Evolutionary conservation across 106 monocot species (phyloP).

Genomic region (Dendrobium catenatum): DNA sequence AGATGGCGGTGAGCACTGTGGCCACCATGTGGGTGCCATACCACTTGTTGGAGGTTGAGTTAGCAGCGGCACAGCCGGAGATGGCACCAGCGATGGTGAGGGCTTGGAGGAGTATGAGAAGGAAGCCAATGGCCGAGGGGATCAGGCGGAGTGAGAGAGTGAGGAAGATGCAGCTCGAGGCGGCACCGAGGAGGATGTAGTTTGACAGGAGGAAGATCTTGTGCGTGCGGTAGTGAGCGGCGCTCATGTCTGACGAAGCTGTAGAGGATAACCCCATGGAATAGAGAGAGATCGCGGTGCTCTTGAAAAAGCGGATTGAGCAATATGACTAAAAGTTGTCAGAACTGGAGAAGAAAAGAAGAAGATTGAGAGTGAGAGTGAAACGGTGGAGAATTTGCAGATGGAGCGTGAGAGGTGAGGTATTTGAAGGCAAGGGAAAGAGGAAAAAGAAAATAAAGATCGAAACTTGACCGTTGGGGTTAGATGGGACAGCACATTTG

Average conservation of each 20-base stretch:
- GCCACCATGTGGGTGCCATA: slow-evolving; percentile 80
- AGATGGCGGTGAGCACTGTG: slow-evolving; percentile 79
- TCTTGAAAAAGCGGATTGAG: neutral
- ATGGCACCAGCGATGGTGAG: slow-evolving; percentile 63
- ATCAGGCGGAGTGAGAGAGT: slow-evolving; percentile 89
- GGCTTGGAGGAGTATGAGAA: slow-evolving; percentile 78
- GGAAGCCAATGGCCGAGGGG: slow-evolving; percentile 64
- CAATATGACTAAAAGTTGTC: neutral
- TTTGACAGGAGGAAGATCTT: slow-evolving; percentile 68
- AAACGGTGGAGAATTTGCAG: neutral
- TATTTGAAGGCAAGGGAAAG: slow-evolving; percentile 1
- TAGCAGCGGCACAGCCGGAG: slow-evolving; percentile 39
- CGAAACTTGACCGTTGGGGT: neutral
- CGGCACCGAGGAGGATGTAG: slow-evolving; percentile 77
- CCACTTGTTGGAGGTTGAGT: slow-evolving; percentile 33
- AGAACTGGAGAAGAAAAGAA: neutral
- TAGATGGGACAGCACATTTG: neutral
- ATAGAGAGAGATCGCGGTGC: neutral
- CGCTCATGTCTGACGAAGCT: slow-evolving; percentile 1
- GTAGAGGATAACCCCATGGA: neutral
- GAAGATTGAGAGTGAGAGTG: neutral
- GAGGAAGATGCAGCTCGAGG: slow-evolving; percentile 86
- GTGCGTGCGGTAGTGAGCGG: slow-evolving; percentile 34
- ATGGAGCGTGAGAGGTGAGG: neutral
- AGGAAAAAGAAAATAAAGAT: neutral